Percentiles rank a stretch among this genome's conserved stretches.
phyloP scores from a whole-genome alignment of 805 yeast genomes.

The Candida berthetii region DNA sequence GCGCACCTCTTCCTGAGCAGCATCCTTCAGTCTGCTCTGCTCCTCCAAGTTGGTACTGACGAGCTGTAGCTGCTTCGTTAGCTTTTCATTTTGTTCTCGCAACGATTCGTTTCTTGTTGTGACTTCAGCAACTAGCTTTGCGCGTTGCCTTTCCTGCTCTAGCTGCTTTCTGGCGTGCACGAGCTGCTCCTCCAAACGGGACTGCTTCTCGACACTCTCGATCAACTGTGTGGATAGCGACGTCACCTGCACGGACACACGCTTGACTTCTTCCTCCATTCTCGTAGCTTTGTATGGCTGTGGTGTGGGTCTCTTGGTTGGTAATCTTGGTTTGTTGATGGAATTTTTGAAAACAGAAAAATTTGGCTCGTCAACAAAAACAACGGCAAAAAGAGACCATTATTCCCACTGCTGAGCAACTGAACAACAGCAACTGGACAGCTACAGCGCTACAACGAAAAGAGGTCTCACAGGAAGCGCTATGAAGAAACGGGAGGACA shows the following conservation, averaged over 20 bases:
- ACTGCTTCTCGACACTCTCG: slow-evolving; percentile 53
- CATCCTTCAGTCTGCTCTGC: slow-evolving; percentile 30
- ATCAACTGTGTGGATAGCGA: slow-evolving; percentile 52
- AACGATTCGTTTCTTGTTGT: slow-evolving; percentile 22
- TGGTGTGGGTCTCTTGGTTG: no score
- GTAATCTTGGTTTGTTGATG: neutral
- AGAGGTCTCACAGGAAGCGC: no score
- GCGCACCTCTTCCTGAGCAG: slow-evolving; percentile 54
- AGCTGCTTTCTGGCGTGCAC: slow-evolving; percentile 31
- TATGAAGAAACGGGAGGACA: neutral
- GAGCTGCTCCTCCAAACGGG: slow-evolving; percentile 45
- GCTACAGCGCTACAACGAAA: no score
- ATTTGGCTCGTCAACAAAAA: neutral
- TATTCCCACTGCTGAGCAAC: no score
- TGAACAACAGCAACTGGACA: no score
- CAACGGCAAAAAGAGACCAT: no score
- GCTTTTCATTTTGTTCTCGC: slow-evolving; percentile 24
- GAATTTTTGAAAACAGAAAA: neutral
- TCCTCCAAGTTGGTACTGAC: slow-evolving; percentile 23
- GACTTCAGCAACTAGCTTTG: slow-evolving; percentile 13
- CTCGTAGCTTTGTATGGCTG: neutral
- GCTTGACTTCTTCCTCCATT: slow-evolving; percentile 27
- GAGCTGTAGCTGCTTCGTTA: slow-evolving; percentile 25
- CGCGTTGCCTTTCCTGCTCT: slow-evolving; percentile 20
- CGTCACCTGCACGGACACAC: slow-evolving; percentile 50